Conservation (phyloP, 768 basidiomycete genomes). For the Steccherinum ochraceum region DNA sequence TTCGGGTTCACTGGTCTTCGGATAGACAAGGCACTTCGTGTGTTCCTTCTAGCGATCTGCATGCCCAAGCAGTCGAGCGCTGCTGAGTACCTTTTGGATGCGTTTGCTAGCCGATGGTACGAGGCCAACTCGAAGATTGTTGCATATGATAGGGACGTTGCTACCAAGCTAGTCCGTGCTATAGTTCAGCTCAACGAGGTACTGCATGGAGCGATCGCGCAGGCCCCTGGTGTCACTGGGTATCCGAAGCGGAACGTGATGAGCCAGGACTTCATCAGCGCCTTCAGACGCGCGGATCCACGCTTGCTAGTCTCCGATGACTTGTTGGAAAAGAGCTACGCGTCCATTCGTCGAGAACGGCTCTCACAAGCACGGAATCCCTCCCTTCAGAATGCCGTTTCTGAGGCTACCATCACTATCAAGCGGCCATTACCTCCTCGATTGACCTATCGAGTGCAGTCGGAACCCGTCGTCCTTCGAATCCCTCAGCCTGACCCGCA, state of each 20-base stretch:
- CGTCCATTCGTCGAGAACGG: constrained; percentile 65
- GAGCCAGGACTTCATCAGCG: constrained; percentile 74
- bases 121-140: constrained; percentile 78
- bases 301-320: constrained; percentile 68
- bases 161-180: constrained; percentile 69
- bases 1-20: constrained; percentile 82
- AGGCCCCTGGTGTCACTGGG: constrained; percentile 50
- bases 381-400: constrained; percentile 26
- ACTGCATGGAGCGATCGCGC: constrained; percentile 68
- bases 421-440: constrained; percentile 71
- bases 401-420: constrained; percentile 57
- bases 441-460: constrained; percentile 83
- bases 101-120: constrained; percentile 86
- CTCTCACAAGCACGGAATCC: constrained; percentile 63
- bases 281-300: constrained; percentile 75
- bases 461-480: constrained; percentile 80
- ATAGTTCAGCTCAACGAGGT: constrained; percentile 87
- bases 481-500: constrained; percentile 82
- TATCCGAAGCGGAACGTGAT: constrained; percentile 56
- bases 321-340: constrained; percentile 70
- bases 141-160: constrained; percentile 78
- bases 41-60: constrained; percentile 80
- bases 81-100: constrained; percentile 69
- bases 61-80: constrained; percentile 37
- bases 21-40: constrained; percentile 84